Evolutionary conservation across 2,329 filamentous ascomycete species (phyloP), one percentile per base, ranked within the genome.

Genomic region (Neopestalotiopsis rosae): DNA sequence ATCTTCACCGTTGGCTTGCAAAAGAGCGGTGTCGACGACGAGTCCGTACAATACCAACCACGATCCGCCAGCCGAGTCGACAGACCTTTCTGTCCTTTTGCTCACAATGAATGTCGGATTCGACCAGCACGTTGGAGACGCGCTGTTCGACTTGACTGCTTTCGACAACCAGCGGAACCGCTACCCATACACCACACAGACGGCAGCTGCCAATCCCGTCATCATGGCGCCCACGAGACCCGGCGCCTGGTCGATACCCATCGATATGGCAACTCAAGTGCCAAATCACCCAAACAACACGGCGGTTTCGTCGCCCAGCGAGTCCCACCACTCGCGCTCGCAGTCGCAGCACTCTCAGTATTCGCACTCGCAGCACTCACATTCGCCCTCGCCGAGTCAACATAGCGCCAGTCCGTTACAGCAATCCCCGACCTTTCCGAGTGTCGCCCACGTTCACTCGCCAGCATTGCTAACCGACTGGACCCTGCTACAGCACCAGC

Each of bases 51-150:
- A 84, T 84, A 84, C 81, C 82, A 82, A 81, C 83, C 77, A 77
- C 73, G 76, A 76, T 80, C 77, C 76, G 78, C 78, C 77, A 79
- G 77, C 79, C 76, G 69, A 76, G 69, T 73, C 73, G 73, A 76
- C 74, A 75, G 78, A 74, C 75, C 74, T 75, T 76, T 73, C 71
- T 76, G 75, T 74, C 73, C 72, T 73, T 72, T 75, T 72, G 74
- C 77, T 75, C 72, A 86, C 78, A 79, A 87, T 87, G 89, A 86
- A 85, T 81, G 86, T 87, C 83, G 87, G 90, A 78, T 91, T 88
- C 83, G 86, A 86, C 80, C 77, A 82, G 78, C 83, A 83, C 78
- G 84, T 84, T 80, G 85, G 84, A 80, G 88, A 90, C 79, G 87
- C 84, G 78, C 85, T 91, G 77, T 78, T 91, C 77, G 88, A 90